Evolutionary conservation across 805 yeast genomes (phyloP).

Genomic region (Saccharomycopsis guyanensis): DNA sequence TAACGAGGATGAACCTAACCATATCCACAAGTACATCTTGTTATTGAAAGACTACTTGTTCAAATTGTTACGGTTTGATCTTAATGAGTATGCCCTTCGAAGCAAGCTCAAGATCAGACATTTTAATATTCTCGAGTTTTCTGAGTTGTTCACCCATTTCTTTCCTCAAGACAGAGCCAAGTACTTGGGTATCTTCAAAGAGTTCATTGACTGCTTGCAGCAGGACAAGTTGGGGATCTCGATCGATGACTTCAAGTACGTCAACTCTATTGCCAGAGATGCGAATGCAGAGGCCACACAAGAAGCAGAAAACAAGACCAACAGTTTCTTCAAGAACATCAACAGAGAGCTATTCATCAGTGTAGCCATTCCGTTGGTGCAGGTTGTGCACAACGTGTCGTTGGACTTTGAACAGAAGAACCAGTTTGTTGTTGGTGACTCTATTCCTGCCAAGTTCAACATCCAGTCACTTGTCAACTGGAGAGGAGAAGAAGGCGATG

Average conservation of each 20-base stretch:
- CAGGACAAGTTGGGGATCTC: slow-evolving; percentile 6
- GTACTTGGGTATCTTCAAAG: slow-evolving; percentile 14
- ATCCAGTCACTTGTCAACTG: slow-evolving; percentile 41
- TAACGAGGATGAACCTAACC: slow-evolving; percentile 15
- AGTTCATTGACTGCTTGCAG: slow-evolving; percentile 14
- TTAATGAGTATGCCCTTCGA: slow-evolving; percentile 28
- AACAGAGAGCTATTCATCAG: slow-evolving; percentile 35
- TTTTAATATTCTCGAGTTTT: slow-evolving; percentile 16
- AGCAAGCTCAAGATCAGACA: slow-evolving; percentile 23
- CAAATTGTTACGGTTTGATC: slow-evolving; percentile 26
- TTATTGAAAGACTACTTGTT: slow-evolving; percentile 24
- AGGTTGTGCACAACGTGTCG: slow-evolving; percentile 53
- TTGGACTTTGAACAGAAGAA: slow-evolving; percentile 29
- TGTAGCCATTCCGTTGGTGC: slow-evolving; percentile 56
- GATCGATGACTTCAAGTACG: slow-evolving; percentile 8
- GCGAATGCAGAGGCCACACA: slow-evolving; percentile 1
- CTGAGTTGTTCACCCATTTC: slow-evolving; percentile 16
- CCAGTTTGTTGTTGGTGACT: slow-evolving; percentile 55
- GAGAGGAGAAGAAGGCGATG: slow-evolving; percentile 26
- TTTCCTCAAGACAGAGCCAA: slow-evolving; percentile 18
- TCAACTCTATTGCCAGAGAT: slow-evolving; percentile 2
- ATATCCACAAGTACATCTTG: slow-evolving; percentile 24
- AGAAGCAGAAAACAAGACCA: slow-evolving; percentile 2
- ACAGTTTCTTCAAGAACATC: slow-evolving; percentile 10
- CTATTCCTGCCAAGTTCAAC: slow-evolving; percentile 38